phyloP scores from a whole-genome alignment of 1,284 basidiomycete species.

The Sparassis latifolia region DNA sequence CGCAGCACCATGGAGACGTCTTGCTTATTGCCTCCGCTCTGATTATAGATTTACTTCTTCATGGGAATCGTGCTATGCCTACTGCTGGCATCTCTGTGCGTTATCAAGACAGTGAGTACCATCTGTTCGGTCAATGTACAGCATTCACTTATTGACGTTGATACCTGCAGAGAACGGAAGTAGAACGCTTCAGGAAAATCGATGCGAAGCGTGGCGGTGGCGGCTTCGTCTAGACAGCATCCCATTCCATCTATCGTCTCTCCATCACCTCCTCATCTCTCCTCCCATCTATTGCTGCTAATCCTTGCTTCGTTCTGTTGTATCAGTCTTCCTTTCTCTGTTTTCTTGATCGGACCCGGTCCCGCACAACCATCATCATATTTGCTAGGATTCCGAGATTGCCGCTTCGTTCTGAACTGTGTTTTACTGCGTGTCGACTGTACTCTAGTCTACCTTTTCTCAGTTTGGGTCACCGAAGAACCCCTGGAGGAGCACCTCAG shows the following conservation, averaged over 20 bases:
- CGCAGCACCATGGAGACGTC: too few relatives aligned
- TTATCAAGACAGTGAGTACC: slow-evolving; percentile 68
- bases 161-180: slow-evolving; percentile 57
- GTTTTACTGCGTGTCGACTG: slow-evolving; percentile 4
- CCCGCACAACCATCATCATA: too few relatives aligned
- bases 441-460: neutral
- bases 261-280: neutral
- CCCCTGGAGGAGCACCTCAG: neutral
- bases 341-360: neutral
- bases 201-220: slow-evolving; percentile 79
- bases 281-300: neutral
- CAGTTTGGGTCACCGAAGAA: slow-evolving; percentile 2
- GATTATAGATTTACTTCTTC: slow-evolving; percentile 60
- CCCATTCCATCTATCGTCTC: neutral
- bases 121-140: neutral
- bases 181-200: slow-evolving; percentile 79
- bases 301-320: slow-evolving; percentile 1
- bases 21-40: too few relatives aligned
- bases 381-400: neutral
- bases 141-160: slow-evolving; percentile 2
- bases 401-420: slow-evolving; percentile 8
- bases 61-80: slow-evolving; percentile 72
- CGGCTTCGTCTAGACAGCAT: slow-evolving; percentile 65
- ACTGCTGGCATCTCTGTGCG: slow-evolving; percentile 73
- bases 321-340: neutral